Evolutionary conservation across 1,139 yeast species (phyloP), one percentile per base, ranked within the genome.

Genomic region (Meyerozyma sp.): DNA sequence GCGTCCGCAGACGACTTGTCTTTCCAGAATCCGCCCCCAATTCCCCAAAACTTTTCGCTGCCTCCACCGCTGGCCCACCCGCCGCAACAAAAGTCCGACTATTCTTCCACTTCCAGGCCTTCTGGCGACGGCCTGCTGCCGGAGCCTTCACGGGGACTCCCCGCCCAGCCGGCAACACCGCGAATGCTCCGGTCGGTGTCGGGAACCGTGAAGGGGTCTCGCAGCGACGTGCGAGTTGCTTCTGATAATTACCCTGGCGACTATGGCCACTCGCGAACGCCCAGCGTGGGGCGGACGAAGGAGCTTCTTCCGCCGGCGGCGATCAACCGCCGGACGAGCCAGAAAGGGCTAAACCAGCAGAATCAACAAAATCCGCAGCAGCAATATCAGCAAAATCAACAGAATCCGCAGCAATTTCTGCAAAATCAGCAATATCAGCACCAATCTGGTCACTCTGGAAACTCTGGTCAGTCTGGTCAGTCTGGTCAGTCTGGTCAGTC

Each of bases 121-220:
- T 3, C 37, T 34, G 26, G 37, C 26, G n/a, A 11, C 27, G 26
- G 14, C 25, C 3, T n/a, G 21, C 16, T 16, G 35, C 21, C 21
- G 16, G 13, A 14, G 5, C 5, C 16, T 10, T 32, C 35, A n/a
- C 35, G 14, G 23, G 30, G n/a, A 14, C 39, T 27, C 9, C 55
- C 62, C 8, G 58, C 56, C 25, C 73, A 66, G 42, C 90, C 89
- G 2, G 91, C 91, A 3, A 83, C 91, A 1, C 86, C 90, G n/a
- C 67, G 91, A 54, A 84, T 84, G 93, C 66, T 84, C 53, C 71
- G 89, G 48, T 79, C 78, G 52, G 75, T 73, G 10, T 70, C 73
- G 49, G 70, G 73, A 34, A 61, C 68, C 39, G 50, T 66, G 46
- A 64, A 60, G 42, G 49, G 49, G 53, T 42, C 62, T 44, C 44